Evolutionary conservation across 352 stramenopile genomes (phyloP).

Genomic region (Globisporangium cystogenes): DNA sequence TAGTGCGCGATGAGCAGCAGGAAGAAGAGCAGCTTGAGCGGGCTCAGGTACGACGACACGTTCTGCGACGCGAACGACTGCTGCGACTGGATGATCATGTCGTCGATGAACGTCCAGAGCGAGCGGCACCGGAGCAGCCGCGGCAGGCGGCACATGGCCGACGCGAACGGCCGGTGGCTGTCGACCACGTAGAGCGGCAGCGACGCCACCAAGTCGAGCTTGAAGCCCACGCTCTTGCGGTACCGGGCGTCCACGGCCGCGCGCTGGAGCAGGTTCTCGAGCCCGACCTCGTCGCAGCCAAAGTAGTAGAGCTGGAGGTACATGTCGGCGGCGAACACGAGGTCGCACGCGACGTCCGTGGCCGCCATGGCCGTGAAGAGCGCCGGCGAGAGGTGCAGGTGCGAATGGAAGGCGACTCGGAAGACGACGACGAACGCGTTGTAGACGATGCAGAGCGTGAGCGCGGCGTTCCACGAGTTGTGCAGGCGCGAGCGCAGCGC

Average conservation of each 20-base stretch:
- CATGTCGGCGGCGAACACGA: slow-evolving; percentile 48
- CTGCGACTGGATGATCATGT: slow-evolving; percentile 65
- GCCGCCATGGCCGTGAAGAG: slow-evolving; percentile 20
- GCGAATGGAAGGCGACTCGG: slow-evolving; percentile 55
- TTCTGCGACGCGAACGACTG: slow-evolving; percentile 61
- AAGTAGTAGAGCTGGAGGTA: slow-evolving; percentile 73
- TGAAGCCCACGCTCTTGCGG: slow-evolving; percentile 32
- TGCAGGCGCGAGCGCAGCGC: slow-evolving; percentile 16
- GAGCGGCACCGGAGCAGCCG: slow-evolving; percentile 47
- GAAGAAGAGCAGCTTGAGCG: slow-evolving; percentile 67
- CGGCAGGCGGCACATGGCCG: slow-evolving; percentile 44
- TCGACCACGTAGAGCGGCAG: slow-evolving; percentile 52
- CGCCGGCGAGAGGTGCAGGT: slow-evolving; percentile 26
- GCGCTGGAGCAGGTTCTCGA: slow-evolving; percentile 42
- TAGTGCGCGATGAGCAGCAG: slow-evolving; percentile 58
- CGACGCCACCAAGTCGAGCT: slow-evolving; percentile 45
- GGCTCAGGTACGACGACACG: slow-evolving; percentile 62
- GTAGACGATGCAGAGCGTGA: slow-evolving; percentile 64
- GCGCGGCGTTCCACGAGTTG: slow-evolving; percentile 36
- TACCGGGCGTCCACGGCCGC: slow-evolving; percentile 29
- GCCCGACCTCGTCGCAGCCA: slow-evolving; percentile 26
- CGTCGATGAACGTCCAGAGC: slow-evolving; percentile 51
- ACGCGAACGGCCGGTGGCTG: slow-evolving; percentile 8
- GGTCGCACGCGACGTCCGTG: slow-evolving; percentile 48
- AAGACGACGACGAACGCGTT: slow-evolving; percentile 65